Conservation (phyloP, 768 basidiomycete species). For the Tephrocybe rancida region DNA sequence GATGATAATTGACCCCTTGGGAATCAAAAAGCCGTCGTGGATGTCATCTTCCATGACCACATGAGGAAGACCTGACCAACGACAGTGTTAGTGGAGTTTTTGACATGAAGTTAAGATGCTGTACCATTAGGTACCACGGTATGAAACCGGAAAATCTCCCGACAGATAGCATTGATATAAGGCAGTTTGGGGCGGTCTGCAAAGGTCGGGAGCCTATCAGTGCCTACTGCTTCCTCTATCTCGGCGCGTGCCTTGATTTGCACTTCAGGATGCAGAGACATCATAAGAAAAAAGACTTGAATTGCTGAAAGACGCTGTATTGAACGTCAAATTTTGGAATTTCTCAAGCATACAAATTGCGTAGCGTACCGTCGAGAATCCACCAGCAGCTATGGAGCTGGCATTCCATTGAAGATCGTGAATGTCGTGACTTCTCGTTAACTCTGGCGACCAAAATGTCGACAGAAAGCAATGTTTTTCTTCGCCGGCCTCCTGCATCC, state of each 20-base stretch:
- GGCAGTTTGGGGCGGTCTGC: conserved; percentile 24
- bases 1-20: conserved; percentile 24
- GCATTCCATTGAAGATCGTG: conserved; percentile 3
- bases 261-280: conserved; percentile 27
- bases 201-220: conserved; percentile 23
- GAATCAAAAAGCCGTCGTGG: conserved; percentile 25
- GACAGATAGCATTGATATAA: conserved; percentile 24
- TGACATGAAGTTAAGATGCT: background rate
- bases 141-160: conserved; percentile 25
- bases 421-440: background rate
- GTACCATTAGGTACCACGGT: conserved; percentile 11
- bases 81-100: conserved; percentile 23
- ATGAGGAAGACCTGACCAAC: conserved; percentile 30
- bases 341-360: background rate
- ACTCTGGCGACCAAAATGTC: background rate
- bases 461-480: background rate
- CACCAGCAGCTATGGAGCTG: background rate
- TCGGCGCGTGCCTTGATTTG: conserved; percentile 25
- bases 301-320: no score
- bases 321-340: no score
- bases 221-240: conserved; percentile 22
- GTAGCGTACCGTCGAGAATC: background rate
- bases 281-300: conserved; percentile 28
- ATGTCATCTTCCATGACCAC: conserved; percentile 26
- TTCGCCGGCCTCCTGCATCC: background rate